Evolutionary conservation across 2,329 filamentous ascomycete genomes (phyloP), one percentile per base, ranked within the genome.

Genomic region (Alternaria sp.): DNA sequence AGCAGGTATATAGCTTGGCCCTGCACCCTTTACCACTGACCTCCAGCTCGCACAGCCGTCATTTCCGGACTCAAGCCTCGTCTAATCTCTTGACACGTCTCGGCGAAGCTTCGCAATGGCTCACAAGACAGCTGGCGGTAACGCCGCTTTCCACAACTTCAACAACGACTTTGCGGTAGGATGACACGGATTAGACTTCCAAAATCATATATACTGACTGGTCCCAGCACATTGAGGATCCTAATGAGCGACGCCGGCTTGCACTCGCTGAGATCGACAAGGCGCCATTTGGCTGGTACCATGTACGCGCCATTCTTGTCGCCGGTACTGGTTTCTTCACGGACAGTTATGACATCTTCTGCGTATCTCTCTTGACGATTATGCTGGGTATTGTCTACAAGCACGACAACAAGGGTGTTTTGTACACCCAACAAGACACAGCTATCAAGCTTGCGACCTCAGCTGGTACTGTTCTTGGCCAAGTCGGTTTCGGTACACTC

Each of bases 271-370:
- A 94, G 79, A 90, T 94, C 69, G 92, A 94, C 82, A 90, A 90
- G 81, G 91, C 91, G 10, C 89, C 89, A 4, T 94, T 94, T 63
- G 90, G 92, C 73, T 94, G 77, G 92, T 92, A 93, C 78, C 92
- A 95, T 75, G 87, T 94, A 56, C 87, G 92, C 48, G 92, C 92
- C 64, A 86, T 92, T 62, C 80, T 92, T 27, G 92, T 95, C 27
- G 92, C 92, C 34, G 92, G 92, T 73, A 90, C 94, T 59, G 92
- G 69, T 73, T 96, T 96, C 87, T 95, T 95, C 81, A 94, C 92
- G 14, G 92, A 95, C 76, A 91, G 90, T 36, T 94, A 94, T 79
- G 75, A 78, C 53, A 74, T 78, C 54, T 94, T 94, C 79, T 73
- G 71, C 45, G 69, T 91, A 6, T 73, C 69, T 22, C 61, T 73